phyloP scores from a whole-genome alignment of 2,329 filamentous ascomycete genomes.

The Dactylonectria estremocensis region DNA sequence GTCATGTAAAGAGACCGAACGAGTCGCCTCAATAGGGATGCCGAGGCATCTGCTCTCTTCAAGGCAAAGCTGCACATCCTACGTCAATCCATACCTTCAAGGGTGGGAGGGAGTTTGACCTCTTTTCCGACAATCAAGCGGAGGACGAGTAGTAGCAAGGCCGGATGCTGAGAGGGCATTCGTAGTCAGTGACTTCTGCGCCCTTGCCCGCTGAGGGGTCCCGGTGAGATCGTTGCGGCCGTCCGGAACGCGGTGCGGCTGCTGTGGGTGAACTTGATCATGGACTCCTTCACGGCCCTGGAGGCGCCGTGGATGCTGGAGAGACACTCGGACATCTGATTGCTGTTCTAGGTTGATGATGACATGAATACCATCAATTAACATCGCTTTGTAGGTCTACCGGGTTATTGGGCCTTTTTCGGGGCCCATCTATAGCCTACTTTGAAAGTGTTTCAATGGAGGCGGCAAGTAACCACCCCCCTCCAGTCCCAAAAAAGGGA shows the following conservation, averaged over 20 bases:
- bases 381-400: conserved; percentile 5
- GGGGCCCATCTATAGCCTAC: not conserved
- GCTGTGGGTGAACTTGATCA: conserved; percentile 5
- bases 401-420: conserved; percentile 2
- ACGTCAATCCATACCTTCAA: conserved; percentile 10
- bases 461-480: too few relatives aligned
- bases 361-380: conserved; percentile 3
- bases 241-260: conserved; percentile 3
- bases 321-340: conserved; percentile 4
- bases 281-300: conserved; percentile 8
- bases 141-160: conserved; percentile 9
- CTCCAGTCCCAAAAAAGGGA: too few relatives aligned
- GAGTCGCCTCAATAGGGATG: too few relatives aligned
- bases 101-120: conserved; percentile 55
- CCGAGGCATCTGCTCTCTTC: too few relatives aligned
- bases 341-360: conserved; percentile 3
- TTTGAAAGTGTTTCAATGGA: not conserved
- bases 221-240: conserved; percentile 6
- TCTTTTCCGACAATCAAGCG: conserved; percentile 37
- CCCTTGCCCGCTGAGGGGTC: conserved; percentile 6
- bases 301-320: conserved; percentile 8
- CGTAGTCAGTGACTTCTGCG: conserved; percentile 8
- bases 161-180: conserved; percentile 9
- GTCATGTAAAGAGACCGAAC: too few relatives aligned
- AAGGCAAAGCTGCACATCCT: not conserved